Base-by-base conservation (phyloP, 1,139 yeast genomes). In the Nakaseomyces delphensis region DNA sequence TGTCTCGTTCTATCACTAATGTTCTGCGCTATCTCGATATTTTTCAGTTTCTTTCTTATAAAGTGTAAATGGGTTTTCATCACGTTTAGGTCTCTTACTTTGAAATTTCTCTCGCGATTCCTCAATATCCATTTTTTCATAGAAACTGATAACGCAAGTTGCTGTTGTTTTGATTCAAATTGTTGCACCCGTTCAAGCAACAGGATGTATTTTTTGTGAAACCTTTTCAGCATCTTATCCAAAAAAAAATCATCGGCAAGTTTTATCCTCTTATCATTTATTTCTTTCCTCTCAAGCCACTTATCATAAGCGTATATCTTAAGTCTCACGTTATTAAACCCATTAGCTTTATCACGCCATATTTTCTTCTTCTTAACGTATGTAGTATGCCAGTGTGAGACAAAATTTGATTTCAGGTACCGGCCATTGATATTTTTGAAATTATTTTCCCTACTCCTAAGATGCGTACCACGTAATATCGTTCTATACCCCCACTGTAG, bases 241-340 rank as follows among this genome's bases (percentile, higher is more conserved):
- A 24, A 10, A 11, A 39, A 39, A 9, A 25, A 32, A 10, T 39
- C 37, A n/a, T 39, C 41, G 2, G 41, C 41, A 10, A 39, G 19
- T 19, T 33, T 39, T 10, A 14, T 11, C 15, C 31, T 32, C 24
- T 39, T 27, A 11, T 31, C 18, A 16, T 31, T 19, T 11, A 31
- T 23, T 31, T 39, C 37, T n/a, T 23, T 31, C 18, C 14, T 31
- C 10, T 30, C 25, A 11, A 40, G 20, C 39, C 38, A 40, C 20
- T 20, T 39, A 13, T 40, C 36, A 27, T 29, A 40, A n/a, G 33
- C 32, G 3, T 8, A 27, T n/a, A 40, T 27, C 28, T 29, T 23
- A 10, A 27, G 27, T 20, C 39, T 30, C 11, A 33, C 29, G 31
- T 16, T 24, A 20, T 33, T 25, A 5, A 39, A 32, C 18, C 28